These are phyloP conservation scores for Parachaetomium inaequale DNA, from an alignment of 495 filamentous ascomycete species.

Conservation along the genomic window DNA sequence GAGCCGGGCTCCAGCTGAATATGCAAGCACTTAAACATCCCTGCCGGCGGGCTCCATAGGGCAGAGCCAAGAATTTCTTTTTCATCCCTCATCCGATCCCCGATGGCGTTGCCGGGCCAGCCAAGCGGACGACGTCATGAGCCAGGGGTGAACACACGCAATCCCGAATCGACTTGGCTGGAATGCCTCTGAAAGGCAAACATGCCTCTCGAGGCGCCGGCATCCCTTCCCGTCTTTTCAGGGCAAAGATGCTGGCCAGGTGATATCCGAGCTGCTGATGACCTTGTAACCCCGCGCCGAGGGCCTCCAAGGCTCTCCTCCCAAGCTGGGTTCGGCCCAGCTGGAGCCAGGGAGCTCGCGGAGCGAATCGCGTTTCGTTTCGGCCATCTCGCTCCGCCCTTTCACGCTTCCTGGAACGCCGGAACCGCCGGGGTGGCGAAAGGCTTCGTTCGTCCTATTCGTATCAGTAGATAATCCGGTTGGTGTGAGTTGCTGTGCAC, in stretches of 20 bases:
- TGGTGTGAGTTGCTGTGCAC: neutral
- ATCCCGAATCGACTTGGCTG: neutral
- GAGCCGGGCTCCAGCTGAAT: slow-evolving; percentile 15
- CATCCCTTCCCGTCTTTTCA: neutral
- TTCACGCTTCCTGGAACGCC: too few relatives aligned
- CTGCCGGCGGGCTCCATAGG: slow-evolving; percentile 17
- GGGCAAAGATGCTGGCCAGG: neutral
- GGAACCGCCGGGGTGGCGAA: neutral
- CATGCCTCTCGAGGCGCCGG: neutral
- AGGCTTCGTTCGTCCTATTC: neutral
- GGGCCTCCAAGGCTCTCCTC: too few relatives aligned
- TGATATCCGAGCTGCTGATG: too few relatives aligned
- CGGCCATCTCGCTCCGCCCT: too few relatives aligned
- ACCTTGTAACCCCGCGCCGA: neutral
- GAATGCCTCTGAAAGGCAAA: neutral
- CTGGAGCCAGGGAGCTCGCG: too few relatives aligned
- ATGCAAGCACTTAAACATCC: slow-evolving; percentile 32
- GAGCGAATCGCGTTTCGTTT: too few relatives aligned
- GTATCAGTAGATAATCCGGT: neutral
- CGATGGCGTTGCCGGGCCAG: slow-evolving; percentile 2
- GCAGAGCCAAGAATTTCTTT: slow-evolving; percentile 15
- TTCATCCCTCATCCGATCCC: neutral
- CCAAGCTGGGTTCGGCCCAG: too few relatives aligned
- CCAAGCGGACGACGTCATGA: neutral
- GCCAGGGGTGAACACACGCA: neutral